Percentiles rank a stretch among this genome's conserved stretches.
These are phyloP conservation scores for Colletotrichum spaethianum DNA, from an alignment of 2,329 filamentous ascomycete genomes.

Conservation along the genomic window DNA sequence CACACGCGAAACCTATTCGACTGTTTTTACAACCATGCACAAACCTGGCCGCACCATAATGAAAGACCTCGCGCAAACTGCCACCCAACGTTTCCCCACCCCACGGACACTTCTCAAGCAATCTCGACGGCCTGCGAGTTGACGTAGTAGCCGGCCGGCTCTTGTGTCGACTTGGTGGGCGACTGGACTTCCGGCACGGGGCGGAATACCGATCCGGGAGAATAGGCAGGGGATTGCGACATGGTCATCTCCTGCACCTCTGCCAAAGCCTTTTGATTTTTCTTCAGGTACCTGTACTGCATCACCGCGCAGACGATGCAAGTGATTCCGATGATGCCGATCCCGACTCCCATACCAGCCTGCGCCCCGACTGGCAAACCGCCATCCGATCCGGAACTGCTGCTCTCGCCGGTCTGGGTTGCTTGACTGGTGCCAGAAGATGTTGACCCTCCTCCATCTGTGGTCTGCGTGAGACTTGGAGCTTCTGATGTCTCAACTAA, in stretches of 20 bases:
- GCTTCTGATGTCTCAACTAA: neutral
- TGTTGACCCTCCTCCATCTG: neutral
- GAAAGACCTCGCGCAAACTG: too few relatives aligned
- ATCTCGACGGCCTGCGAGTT: neutral
- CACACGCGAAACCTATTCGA: too few relatives aligned
- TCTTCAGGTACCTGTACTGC: constrained; percentile 6
- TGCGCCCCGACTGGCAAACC: constrained; percentile 6
- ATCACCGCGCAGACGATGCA: constrained; percentile 14
- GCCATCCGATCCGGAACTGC: neutral
- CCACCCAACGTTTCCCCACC: too few relatives aligned
- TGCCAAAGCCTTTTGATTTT: neutral
- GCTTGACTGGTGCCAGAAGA: neutral
- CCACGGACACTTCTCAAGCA: neutral
- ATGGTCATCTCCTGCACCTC: neutral
- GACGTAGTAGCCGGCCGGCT: neutral
- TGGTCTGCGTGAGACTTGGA: neutral
- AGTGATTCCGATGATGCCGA: neutral
- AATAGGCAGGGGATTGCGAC: neutral
- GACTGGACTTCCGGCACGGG: neutral
- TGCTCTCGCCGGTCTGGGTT: too few relatives aligned
- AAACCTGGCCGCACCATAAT: too few relatives aligned
- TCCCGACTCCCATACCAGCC: constrained; percentile 19
- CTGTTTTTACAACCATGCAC: too few relatives aligned
- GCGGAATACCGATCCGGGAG: neutral
- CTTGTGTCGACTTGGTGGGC: neutral